Conservation (phyloP, 495 filamentous ascomycete genomes). For the Rhizodiscina lignyota region DNA sequence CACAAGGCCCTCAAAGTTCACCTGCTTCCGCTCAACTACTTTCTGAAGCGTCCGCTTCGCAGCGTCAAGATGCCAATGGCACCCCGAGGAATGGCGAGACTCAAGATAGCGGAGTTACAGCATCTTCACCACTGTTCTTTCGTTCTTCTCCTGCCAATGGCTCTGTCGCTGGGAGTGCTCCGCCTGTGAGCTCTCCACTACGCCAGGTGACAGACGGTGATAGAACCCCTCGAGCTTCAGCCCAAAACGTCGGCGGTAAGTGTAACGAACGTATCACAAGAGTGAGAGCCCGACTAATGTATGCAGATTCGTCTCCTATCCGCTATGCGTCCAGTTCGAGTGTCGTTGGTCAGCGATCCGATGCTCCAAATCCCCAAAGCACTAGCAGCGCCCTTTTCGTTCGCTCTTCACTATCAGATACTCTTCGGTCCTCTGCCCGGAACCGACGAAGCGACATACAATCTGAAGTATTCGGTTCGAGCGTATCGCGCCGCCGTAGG, state of each 20-base stretch:
- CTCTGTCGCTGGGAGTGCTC: slow-evolving; percentile 35
- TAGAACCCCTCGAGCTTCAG: slow-evolving; percentile 57
- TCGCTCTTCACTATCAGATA: slow-evolving; percentile 37
- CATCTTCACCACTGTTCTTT: slow-evolving; percentile 73
- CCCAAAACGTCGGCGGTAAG: slow-evolving; percentile 47
- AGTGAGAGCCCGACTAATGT: slow-evolving; percentile 1
- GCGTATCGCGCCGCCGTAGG: slow-evolving; percentile 44
- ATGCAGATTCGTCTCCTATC: slow-evolving; percentile 73
- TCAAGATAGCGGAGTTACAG: slow-evolving; percentile 18
- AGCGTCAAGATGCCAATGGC: slow-evolving; percentile 25
- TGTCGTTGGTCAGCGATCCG: slow-evolving; percentile 33
- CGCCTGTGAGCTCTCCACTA: slow-evolving; percentile 51
- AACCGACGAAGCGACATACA: slow-evolving; percentile 66
- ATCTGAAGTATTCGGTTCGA: slow-evolving; percentile 54
- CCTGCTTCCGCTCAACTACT: slow-evolving; percentile 28
- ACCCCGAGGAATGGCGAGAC: slow-evolving; percentile 9
- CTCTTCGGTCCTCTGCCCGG: slow-evolving; percentile 29
- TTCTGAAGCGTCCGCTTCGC: slow-evolving; percentile 26
- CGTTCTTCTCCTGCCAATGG: slow-evolving; percentile 55
- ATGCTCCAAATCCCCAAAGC: slow-evolving; percentile 46
- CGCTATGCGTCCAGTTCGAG: slow-evolving; percentile 78
- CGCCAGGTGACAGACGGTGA: slow-evolving; percentile 43
- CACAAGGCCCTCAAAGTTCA: slow-evolving; percentile 33
- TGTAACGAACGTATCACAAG: not conserved
- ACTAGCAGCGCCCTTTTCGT: slow-evolving; percentile 81